Evolutionary conservation across 1,284 basidiomycete species (phyloP).

Genomic region (Cutaneotrichosporon arboriforme): DNA sequence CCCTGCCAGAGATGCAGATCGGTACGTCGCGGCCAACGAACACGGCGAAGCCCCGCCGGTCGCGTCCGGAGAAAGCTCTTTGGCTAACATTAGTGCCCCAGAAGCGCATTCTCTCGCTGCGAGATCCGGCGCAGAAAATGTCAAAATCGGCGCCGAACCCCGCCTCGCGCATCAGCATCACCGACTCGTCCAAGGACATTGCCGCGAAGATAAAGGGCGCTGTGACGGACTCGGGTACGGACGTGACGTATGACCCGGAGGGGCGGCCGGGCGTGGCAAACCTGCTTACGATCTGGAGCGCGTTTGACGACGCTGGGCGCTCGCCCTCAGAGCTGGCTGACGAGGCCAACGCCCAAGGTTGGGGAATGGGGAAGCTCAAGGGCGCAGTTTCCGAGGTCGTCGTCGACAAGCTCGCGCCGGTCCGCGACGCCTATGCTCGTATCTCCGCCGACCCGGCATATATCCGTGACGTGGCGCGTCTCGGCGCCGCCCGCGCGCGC

Average conservation of each 20-base stretch:
- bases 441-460: constrained; percentile 60
- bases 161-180: constrained; percentile 79
- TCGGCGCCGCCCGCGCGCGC: constrained; percentile 63
- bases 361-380: constrained; percentile 63
- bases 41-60: too few relatives aligned
- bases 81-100: constrained; percentile 57
- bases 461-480: constrained; percentile 58
- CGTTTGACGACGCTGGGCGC: constrained; percentile 17
- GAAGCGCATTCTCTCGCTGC: constrained; percentile 69
- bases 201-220: constrained; percentile 68
- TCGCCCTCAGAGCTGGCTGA: constrained; percentile 53
- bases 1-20: constrained; percentile 65
- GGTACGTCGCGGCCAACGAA: constrained; percentile 60
- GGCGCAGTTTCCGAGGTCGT: constrained; percentile 66
- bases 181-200: constrained; percentile 64
- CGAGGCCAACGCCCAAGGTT: constrained; percentile 51
- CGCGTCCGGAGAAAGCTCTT: neutral
- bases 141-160: constrained; percentile 81
- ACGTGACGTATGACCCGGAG: constrained; percentile 71
- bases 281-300: constrained; percentile 64
- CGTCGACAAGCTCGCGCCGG: constrained; percentile 61
- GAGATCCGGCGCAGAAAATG: constrained; percentile 85
- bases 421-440: constrained; percentile 64
- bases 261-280: constrained; percentile 77
- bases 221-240: constrained; percentile 72